These are phyloP conservation scores for Primulina eburnea DNA, from an alignment of 257 asterid genomes.

Conservation along the genomic window DNA sequence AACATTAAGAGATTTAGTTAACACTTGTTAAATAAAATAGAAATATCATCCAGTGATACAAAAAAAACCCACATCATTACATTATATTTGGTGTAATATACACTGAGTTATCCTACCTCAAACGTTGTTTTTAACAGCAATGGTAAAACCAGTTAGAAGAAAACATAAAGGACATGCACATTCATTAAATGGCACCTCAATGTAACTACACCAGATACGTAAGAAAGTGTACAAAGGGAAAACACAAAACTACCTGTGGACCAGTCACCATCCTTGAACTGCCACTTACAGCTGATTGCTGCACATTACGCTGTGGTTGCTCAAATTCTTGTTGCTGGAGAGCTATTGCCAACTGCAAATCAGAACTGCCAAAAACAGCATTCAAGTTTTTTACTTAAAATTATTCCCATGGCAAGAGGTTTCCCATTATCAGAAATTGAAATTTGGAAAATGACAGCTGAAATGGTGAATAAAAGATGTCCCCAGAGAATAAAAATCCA, in stretches of 20 bases:
- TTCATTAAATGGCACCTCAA: neutral
- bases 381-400: neutral
- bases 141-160: neutral
- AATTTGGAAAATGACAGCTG: slow-evolving; percentile 1
- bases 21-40: no score
- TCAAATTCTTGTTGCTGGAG: slow-evolving; percentile 97
- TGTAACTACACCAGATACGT: slow-evolving; percentile 9
- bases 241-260: slow-evolving; percentile 55
- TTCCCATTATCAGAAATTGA: slow-evolving; percentile 13
- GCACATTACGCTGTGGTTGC: slow-evolving; percentile 43
- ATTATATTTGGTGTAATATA: neutral
- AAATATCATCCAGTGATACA: neutral
- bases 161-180: neutral
- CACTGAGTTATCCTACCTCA: neutral
- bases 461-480: slow-evolving; percentile 15
- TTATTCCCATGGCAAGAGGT: neutral
- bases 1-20: neutral
- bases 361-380: slow-evolving; percentile 59
- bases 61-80: neutral
- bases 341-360: slow-evolving; percentile 85
- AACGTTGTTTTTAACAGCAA: neutral
- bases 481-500: slow-evolving; percentile 3
- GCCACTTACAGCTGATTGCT: slow-evolving; percentile 41
- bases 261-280: slow-evolving; percentile 72
- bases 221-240: slow-evolving; percentile 1